phyloP scores from a whole-genome alignment of 768 basidiomycete species.

The Hygrophoropsis aurantiaca region DNA sequence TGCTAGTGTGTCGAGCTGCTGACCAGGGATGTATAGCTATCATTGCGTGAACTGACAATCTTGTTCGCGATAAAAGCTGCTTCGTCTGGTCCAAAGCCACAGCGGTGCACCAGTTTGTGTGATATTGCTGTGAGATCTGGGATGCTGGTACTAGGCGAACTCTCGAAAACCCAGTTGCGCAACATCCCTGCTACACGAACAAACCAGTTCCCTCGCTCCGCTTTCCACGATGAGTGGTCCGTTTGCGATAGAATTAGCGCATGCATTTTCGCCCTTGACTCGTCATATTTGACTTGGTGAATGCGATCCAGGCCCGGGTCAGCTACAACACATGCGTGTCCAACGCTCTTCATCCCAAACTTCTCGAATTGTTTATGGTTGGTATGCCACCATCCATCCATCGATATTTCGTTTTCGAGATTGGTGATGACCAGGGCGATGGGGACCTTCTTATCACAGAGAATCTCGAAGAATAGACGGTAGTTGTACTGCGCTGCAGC shows the following conservation, averaged over 20 bases:
- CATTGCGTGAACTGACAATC: slow-evolving; percentile 15
- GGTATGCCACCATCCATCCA: slow-evolving; percentile 36
- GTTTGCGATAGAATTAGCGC: background rate
- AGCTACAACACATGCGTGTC: slow-evolving; percentile 27
- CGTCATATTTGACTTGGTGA: slow-evolving; percentile 1
- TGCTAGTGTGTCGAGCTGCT: too few relatives aligned
- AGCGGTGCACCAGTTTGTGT: slow-evolving; percentile 20
- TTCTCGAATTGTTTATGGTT: slow-evolving; percentile 21
- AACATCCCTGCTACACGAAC: background rate
- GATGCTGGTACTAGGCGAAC: too few relatives aligned
- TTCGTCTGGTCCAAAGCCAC: slow-evolving; percentile 20
- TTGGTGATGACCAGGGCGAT: slow-evolving; percentile 40
- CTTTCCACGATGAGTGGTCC: background rate
- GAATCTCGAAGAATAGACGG: slow-evolving; percentile 36
- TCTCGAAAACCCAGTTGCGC: too few relatives aligned
- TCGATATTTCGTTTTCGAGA: slow-evolving; percentile 32
- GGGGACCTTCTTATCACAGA: slow-evolving; percentile 38
- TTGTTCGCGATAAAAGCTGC: slow-evolving; percentile 15
- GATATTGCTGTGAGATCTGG: slow-evolving; percentile 13
- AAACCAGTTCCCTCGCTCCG: background rate
- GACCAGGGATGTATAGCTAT: too few relatives aligned
- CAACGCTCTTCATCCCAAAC: slow-evolving; percentile 26
- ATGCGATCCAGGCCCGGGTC: background rate
- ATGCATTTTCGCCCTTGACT: slow-evolving; percentile 10
- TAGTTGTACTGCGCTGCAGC: slow-evolving; percentile 38